These are phyloP conservation scores for Lecanicillium sp. DNA, from an alignment of 2,329 filamentous ascomycete genomes.

Conservation along the genomic window DNA sequence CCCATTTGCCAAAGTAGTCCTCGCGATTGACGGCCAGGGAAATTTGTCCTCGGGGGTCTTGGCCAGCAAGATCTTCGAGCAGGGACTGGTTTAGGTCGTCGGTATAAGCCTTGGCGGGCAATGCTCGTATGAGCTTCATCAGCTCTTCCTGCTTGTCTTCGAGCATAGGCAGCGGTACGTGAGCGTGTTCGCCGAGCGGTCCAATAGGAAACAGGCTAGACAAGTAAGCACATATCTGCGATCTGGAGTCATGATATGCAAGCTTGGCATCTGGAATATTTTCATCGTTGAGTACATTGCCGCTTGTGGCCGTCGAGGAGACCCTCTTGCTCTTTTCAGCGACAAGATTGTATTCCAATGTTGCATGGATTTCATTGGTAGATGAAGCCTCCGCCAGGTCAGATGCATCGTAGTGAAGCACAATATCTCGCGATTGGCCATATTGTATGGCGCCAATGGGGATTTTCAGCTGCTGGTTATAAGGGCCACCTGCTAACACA, in stretches of 20 bases:
- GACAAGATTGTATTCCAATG: constrained; percentile 15
- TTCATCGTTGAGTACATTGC: too few relatives aligned
- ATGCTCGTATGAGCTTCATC: constrained; percentile 18
- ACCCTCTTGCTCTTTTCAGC: constrained; percentile 7
- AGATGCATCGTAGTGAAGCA: constrained; percentile 27
- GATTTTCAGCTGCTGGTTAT: constrained; percentile 25
- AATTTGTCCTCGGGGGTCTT: constrained; percentile 40
- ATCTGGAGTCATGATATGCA: constrained; percentile 43
- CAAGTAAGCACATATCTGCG: constrained; percentile 41
- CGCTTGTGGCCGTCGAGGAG: not conserved
- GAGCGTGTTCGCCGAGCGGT: constrained; percentile 27
- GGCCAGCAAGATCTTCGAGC: constrained; percentile 38
- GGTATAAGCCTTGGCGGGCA: constrained; percentile 25
- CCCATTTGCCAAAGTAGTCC: constrained; percentile 42
- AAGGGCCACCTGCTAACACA: constrained; percentile 6
- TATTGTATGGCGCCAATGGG: constrained; percentile 48
- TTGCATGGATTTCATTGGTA: constrained; percentile 9
- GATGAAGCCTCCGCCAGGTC: not conserved
- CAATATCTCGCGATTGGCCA: constrained; percentile 52
- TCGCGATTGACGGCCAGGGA: constrained; percentile 33
- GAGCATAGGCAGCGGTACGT: constrained; percentile 1
- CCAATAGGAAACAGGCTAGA: constrained; percentile 33
- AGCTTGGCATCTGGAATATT: not conserved
- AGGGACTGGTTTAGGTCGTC: constrained; percentile 38
- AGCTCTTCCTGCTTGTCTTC: constrained; percentile 17